Base-by-base conservation (phyloP, 306 rosid species). In the Crotalaria pallida region DNA sequence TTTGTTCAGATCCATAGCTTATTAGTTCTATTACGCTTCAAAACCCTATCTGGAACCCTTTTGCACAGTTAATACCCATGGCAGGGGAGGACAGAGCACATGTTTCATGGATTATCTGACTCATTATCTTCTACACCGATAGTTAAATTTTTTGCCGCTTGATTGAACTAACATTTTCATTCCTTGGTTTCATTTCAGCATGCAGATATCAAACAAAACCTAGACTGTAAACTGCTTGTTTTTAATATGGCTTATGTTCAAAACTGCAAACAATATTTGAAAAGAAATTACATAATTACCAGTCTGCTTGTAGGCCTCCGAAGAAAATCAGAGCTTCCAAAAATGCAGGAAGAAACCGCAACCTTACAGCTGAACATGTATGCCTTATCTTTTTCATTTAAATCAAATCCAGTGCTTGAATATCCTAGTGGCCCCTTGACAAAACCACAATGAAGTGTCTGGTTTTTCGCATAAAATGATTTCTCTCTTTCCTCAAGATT, bases 311-410 rank as follows among this genome's bases (percentile, higher is more conserved):
- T 69, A 75, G 97, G 98, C 86, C 97, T 85, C 85, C 98, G 82
- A 65, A 92, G 84, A 78, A 88, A 92, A 78, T 92, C 98, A 15
- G 90, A 92, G 88, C 91, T 88, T 57, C 98, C 98, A 79, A 92
- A 92, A 77, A 92, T 92, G 91, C 98, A 92, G 11, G 98, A 92
- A 68, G 96, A 92, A 60, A 92, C 96, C 9, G 40, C 96, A 82
- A 90, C 80, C 81, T 88, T 85, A 81, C 98, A 92, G 17, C 41
- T 74, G 55, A 55, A 68, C 96, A 92, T 86, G 82, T 82, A 88
- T 23, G 80, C 86, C 79, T 64, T 85, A 68, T 90, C 98, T 67
- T 82, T 86, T 49, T 71, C 88, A 52, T 90, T 77, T 69, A 92
- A 40, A 73, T 92, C 96, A 86, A 88, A 92, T 66, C 96, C 96